Evolutionary conservation across 768 basidiomycete species (phyloP).

Genomic region (Lyophyllum atratum): DNA sequence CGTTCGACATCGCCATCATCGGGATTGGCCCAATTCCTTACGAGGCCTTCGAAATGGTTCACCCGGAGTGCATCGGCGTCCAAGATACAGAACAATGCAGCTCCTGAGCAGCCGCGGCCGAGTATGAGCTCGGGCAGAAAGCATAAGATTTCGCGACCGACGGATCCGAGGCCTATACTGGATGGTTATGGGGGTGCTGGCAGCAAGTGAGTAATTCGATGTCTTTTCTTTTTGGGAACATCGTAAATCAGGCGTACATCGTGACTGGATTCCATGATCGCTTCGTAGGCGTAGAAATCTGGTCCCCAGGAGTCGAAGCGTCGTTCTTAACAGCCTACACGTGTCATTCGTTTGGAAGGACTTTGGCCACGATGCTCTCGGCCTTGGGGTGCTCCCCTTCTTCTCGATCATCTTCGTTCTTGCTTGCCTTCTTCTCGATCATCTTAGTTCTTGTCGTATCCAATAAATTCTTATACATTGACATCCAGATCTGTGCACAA

Average conservation of each 20-base stretch:
- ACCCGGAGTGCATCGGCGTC: slow-evolving; percentile 57
- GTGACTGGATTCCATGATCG: background rate
- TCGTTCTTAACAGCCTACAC: background rate
- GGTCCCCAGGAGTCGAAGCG: background rate
- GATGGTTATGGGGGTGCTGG: slow-evolving; percentile 51
- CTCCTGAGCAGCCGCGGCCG: slow-evolving; percentile 46
- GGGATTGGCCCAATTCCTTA: slow-evolving; percentile 64
- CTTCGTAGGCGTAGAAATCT: background rate
- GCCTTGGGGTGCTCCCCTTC: background rate
- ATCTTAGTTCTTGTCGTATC: background rate
- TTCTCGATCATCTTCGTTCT: background rate
- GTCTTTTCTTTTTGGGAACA: background rate
- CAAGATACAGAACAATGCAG: slow-evolving; percentile 37
- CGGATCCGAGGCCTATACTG: slow-evolving; percentile 78
- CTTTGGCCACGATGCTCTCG: background rate
- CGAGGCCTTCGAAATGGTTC: slow-evolving; percentile 77
- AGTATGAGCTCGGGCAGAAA: slow-evolving; percentile 51
- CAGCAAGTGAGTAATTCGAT: slow-evolving; percentile 49
- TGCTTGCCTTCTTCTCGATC: background rate
- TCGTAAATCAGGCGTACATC: background rate
- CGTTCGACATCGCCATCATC: slow-evolving; percentile 69
- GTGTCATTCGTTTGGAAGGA: background rate
- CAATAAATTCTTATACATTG: background rate
- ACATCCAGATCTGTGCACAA: slow-evolving; percentile 66
- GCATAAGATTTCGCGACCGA: slow-evolving; percentile 83